Percentiles rank a stretch among this genome's conserved stretches.
These are phyloP conservation scores for Cytospora mali DNA, from an alignment of 2,329 filamentous ascomycete genomes.

Conservation along the genomic window DNA sequence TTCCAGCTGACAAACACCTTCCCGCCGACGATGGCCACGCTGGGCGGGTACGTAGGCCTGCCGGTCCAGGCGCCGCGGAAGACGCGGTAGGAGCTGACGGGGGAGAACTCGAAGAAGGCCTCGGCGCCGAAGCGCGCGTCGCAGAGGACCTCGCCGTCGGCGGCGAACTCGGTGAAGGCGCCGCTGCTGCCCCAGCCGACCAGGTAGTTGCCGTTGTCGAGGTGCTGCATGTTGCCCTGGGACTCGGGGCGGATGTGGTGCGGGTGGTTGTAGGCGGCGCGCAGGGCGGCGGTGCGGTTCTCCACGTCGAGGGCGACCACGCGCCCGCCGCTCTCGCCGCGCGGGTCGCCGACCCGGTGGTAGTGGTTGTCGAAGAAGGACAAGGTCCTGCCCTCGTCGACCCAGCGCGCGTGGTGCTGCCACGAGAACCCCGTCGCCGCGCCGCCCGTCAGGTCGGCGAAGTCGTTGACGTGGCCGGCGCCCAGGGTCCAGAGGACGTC, in stretches of 20 bases:
- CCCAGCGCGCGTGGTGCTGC: slow-evolving; percentile 43
- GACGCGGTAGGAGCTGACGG: slow-evolving; percentile 31
- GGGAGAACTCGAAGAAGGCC: slow-evolving; percentile 25
- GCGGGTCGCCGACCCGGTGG: slow-evolving; percentile 24
- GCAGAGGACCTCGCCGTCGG: slow-evolving; percentile 29
- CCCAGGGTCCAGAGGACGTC: slow-evolving; percentile 42
- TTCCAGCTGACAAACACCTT: slow-evolving; percentile 31
- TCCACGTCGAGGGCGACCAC: slow-evolving; percentile 34
- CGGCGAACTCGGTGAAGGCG: slow-evolving; percentile 27
- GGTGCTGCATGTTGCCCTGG: slow-evolving; percentile 55
- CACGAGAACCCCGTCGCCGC: slow-evolving; percentile 41
- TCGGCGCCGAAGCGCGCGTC: slow-evolving; percentile 29
- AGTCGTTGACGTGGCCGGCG: slow-evolving; percentile 38
- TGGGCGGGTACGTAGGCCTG: slow-evolving; percentile 23
- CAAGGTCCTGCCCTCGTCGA: slow-evolving; percentile 32
- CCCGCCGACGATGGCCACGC: slow-evolving; percentile 17
- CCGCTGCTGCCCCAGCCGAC: slow-evolving; percentile 50
- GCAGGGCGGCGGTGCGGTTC: slow-evolving; percentile 35
- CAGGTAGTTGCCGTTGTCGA: slow-evolving; percentile 55
- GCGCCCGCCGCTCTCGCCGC: slow-evolving; percentile 31
- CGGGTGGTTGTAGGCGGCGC: slow-evolving; percentile 38
- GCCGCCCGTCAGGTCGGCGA: slow-evolving; percentile 38
- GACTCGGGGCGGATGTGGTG: slow-evolving; percentile 24
- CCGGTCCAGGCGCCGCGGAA: slow-evolving; percentile 29
- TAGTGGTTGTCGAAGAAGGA: slow-evolving; percentile 44